Evolutionary conservation across 176 grass and related monocot genomes (phyloP), one percentile per base, ranked within the genome.

Genomic region (Avena insularis): DNA sequence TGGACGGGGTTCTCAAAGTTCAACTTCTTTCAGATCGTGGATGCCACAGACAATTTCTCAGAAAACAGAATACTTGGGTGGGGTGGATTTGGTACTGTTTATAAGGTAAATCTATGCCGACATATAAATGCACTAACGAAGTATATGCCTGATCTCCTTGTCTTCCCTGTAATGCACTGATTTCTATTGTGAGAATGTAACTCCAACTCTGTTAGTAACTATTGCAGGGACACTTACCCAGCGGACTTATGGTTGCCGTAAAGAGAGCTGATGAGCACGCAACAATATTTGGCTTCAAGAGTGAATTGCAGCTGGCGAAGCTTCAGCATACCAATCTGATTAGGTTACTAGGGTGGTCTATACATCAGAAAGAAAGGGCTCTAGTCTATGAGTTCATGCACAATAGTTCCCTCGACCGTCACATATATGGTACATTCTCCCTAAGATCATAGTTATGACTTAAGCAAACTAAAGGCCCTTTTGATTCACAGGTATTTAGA

Each of bases 11-110:
- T 91, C 29, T 73, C 7, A 36, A 84, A 38, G 56, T 87, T 91
- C 64, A 69, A 50, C 14, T 87, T 84, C 48, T 35, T 20, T 75
- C 57, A 87, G 14, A 83, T 91, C 5, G 10, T 84, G 36, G 47
- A 87, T 49, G 85, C 85, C 12, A 87, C 89, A 29, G 75, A 84
- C 38, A 79, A 23, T 84, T 91, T 91, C 11, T 80, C 89, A 27
- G 57, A 87, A 12, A 73, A 78, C 12, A 70, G 47, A 64, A 84
- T 36, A 0, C 0, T 80, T 10, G 85, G 89, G 4, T 35, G 1
- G 0, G 89, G 89, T 80, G 89, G 85, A 11, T 87, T 87, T 58
- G 75, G 33, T 80, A 80, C 23, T 11, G 57, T 91, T 80, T 91
- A 91, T 25, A 91, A 91, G 89, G 89, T 91, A 73, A 29, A 8